phyloP scores from a whole-genome alignment of 2,329 filamentous ascomycete species.

The Sporothrix euskadiensis region DNA sequence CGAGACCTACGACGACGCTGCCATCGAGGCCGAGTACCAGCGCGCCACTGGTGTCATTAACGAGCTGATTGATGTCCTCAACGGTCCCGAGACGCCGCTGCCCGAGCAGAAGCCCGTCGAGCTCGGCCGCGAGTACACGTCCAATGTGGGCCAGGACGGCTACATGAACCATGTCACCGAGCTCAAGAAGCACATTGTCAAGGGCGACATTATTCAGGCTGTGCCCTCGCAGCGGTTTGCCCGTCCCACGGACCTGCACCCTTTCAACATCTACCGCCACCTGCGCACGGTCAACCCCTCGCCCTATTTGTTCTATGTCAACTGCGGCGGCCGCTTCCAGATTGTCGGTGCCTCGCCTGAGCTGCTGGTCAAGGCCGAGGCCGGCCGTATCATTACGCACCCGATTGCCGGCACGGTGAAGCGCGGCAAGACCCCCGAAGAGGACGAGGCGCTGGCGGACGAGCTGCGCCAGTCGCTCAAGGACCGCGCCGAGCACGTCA shows the following conservation, averaged over 20 bases:
- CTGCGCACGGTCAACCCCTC: slow-evolving; percentile 96
- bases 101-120: slow-evolving; percentile 74
- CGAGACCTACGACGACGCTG: slow-evolving; percentile 26
- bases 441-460: slow-evolving; percentile 76
- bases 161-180: slow-evolving; percentile 87
- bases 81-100: slow-evolving; percentile 72
- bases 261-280: slow-evolving; percentile 97
- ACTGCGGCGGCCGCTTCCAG: slow-evolving; percentile 87
- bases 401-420: slow-evolving; percentile 96
- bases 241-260: slow-evolving; percentile 84
- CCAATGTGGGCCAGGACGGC: slow-evolving; percentile 84
- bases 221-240: slow-evolving; percentile 94
- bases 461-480: slow-evolving; percentile 80
- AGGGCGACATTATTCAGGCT: slow-evolving; percentile 95
- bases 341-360: slow-evolving; percentile 95
- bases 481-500: slow-evolving; percentile 92
- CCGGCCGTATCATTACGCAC: slow-evolving; percentile 82
- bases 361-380: slow-evolving; percentile 87
- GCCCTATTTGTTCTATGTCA: slow-evolving; percentile 94
- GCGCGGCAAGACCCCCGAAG: slow-evolving; percentile 75
- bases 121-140: slow-evolving; percentile 76
- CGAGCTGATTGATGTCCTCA: slow-evolving; percentile 68
- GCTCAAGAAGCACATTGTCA: slow-evolving; percentile 86
- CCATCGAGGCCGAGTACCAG: slow-evolving; percentile 67
- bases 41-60: slow-evolving; percentile 65